phyloP scores from a whole-genome alignment of 179 eudicot genomes.

The Silene coronaria region DNA sequence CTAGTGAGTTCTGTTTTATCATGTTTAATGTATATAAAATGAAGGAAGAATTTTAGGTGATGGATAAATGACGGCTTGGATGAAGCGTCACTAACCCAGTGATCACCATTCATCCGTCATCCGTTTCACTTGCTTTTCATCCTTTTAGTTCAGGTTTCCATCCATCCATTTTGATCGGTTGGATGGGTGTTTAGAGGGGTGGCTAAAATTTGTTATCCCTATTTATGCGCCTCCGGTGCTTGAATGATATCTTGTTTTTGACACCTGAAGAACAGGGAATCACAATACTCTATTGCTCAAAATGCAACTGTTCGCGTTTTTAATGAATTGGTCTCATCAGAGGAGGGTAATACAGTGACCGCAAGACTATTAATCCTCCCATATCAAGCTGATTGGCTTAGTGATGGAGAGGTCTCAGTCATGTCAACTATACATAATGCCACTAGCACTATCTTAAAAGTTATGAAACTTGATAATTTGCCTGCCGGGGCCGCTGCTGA shows the following conservation, averaged over 20 bases:
- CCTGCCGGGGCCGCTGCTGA: constrained; percentile 16
- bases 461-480: constrained; percentile 19
- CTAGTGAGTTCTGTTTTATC: too few relatives aligned
- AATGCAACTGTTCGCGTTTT: constrained; percentile 36
- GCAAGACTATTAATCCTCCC: constrained; percentile 33
- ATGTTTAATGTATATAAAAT: too few relatives aligned
- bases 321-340: constrained; percentile 19
- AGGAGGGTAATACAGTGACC: constrained; percentile 15
- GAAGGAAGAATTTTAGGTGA: too few relatives aligned
- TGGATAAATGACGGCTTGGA: too few relatives aligned
- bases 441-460: constrained; percentile 26
- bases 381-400: constrained; percentile 27
- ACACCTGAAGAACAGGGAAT: constrained; percentile 27
- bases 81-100: too few relatives aligned
- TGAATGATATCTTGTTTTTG: constrained; percentile 2
- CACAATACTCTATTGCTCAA: constrained; percentile 33
- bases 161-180: not conserved
- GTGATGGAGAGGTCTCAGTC: constrained; percentile 17
- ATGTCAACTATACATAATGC: constrained; percentile 23
- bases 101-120: not conserved
- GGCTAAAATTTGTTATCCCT: not conserved
- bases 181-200: not conserved
- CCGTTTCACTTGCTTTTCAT: not conserved
- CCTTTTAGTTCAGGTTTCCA: too few relatives aligned
- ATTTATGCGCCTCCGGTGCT: not conserved